Evolutionary conservation across 192 early-diverging fungal species (phyloP).

Genomic region (Diversispora eburnea): DNA sequence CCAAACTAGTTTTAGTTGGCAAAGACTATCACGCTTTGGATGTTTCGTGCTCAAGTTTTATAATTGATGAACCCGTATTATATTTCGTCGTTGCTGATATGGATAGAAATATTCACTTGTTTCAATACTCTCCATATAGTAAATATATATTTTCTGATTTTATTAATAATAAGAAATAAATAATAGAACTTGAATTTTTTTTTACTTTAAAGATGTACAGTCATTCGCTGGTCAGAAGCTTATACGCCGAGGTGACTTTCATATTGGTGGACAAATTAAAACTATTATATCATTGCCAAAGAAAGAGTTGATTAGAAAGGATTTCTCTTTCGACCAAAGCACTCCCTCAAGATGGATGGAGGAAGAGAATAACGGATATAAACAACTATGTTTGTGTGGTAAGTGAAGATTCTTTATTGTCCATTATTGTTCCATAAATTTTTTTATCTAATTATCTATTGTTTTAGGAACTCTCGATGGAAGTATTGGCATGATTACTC

Average conservation of each 20-base stretch:
- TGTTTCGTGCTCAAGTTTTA: slow-evolving; percentile 67
- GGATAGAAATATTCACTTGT: slow-evolving; percentile 75
- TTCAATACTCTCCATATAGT: slow-evolving; percentile 86
- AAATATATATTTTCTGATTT: slow-evolving; percentile 34
- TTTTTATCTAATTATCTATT: background rate
- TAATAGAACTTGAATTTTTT: background rate
- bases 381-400: slow-evolving; percentile 49
- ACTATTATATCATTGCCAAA: slow-evolving; percentile 61
- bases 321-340: slow-evolving; percentile 15
- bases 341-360: slow-evolving; percentile 24
- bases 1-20: slow-evolving; percentile 81
- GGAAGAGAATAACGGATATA: slow-evolving; percentile 28
- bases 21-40: slow-evolving; percentile 84
- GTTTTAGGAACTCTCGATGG: slow-evolving; percentile 64
- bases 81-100: slow-evolving; percentile 82
- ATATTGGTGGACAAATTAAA: slow-evolving; percentile 73
- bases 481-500: slow-evolving; percentile 59
- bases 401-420: background rate
- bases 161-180: background rate
- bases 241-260: slow-evolving; percentile 85
- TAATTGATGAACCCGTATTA: slow-evolving; percentile 70
- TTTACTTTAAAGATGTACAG: slow-evolving; percentile 64
- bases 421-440: background rate
- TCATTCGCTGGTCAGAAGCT: slow-evolving; percentile 86
- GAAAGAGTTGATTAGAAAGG: slow-evolving; percentile 24